These are phyloP conservation scores for Xylariaceae sp. DNA, from an alignment of 2,329 filamentous ascomycete species.

Conservation along the genomic window DNA sequence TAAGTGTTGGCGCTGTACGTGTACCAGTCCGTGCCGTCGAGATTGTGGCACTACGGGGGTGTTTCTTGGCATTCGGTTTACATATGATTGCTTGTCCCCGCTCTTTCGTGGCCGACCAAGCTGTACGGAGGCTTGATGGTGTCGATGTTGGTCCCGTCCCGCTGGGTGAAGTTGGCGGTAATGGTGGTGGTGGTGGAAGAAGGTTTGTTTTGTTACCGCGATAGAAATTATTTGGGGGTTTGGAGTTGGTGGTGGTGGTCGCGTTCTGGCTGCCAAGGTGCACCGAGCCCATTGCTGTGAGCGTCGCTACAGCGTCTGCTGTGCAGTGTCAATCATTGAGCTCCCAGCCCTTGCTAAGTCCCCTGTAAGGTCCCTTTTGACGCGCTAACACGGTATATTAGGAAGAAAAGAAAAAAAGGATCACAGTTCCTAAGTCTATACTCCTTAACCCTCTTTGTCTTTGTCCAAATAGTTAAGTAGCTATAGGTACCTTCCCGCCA, in stretches of 20 bases:
- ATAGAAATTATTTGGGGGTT: constrained; percentile 13
- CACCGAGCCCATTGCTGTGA: constrained; percentile 15
- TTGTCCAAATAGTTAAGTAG: too few species aligned
- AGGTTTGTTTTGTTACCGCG: constrained; percentile 21
- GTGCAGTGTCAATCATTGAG: neutral
- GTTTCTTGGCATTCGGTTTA: constrained; percentile 15
- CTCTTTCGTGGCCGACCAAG: constrained; percentile 11
- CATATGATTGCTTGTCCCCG: constrained; percentile 17
- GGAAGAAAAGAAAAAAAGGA: too few species aligned
- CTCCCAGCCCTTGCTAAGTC: neutral
- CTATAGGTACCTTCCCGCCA: too few species aligned
- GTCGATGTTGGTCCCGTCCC: neutral
- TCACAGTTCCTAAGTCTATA: too few species aligned
- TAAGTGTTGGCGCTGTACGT: neutral
- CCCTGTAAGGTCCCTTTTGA: too few species aligned
- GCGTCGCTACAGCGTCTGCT: neutral
- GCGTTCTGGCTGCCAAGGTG: constrained; percentile 18
- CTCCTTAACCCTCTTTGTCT: too few species aligned
- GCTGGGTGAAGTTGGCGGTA: neutral
- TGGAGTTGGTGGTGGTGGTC: constrained; percentile 5
- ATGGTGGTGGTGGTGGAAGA: neutral
- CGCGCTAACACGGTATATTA: too few species aligned
- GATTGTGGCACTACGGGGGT: constrained; percentile 24
- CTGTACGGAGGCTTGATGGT: neutral
- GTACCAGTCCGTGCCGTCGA: constrained; percentile 23